Percentiles rank a stretch among this genome's conserved stretches.
These are phyloP conservation scores for Tulasnella sp. DNA, from an alignment of 768 basidiomycete species.

Conservation along the genomic window DNA sequence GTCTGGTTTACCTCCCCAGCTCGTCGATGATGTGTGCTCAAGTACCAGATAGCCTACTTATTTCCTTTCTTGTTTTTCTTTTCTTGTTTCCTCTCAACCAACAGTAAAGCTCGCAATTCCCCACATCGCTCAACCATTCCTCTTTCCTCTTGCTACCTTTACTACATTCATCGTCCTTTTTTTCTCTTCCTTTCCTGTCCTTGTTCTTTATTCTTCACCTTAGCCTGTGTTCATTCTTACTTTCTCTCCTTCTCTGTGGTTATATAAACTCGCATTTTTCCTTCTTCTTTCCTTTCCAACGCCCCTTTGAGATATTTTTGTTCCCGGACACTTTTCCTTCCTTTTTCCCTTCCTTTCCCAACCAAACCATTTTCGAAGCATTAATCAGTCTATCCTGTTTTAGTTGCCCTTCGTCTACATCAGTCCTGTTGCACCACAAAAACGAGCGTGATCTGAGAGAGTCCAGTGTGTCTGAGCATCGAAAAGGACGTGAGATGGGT, in stretches of 20 bases:
- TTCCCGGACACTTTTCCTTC: not conserved
- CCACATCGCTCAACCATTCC: constrained; percentile 31
- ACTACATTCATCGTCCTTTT: constrained; percentile 38
- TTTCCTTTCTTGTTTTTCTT: constrained; percentile 17
- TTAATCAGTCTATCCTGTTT: not conserved
- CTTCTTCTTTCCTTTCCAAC: not conserved
- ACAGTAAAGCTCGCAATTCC: constrained; percentile 36
- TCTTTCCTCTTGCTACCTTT: constrained; percentile 39
- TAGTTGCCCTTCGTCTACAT: not conserved
- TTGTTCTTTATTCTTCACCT: constrained; percentile 80
- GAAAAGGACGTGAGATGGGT: not conserved
- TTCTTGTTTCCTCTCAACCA: constrained; percentile 42
- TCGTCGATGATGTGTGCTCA: not conserved
- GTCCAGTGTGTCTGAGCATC: not conserved
- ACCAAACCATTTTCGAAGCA: not conserved
- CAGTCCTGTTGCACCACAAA: not conserved
- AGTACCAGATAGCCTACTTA: not conserved
- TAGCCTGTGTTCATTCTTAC: constrained; percentile 45
- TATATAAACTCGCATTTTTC: not conserved
- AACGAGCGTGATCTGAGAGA: not conserved
- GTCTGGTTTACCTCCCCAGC: not conserved
- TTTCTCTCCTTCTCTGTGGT: constrained; percentile 20
- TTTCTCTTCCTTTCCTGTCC: constrained; percentile 41
- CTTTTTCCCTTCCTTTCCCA: no score
- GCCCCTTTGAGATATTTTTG: not conserved